Conservation (phyloP, 2,329 filamentous ascomycete genomes). For the Aspergillus novofumigatus region DNA sequence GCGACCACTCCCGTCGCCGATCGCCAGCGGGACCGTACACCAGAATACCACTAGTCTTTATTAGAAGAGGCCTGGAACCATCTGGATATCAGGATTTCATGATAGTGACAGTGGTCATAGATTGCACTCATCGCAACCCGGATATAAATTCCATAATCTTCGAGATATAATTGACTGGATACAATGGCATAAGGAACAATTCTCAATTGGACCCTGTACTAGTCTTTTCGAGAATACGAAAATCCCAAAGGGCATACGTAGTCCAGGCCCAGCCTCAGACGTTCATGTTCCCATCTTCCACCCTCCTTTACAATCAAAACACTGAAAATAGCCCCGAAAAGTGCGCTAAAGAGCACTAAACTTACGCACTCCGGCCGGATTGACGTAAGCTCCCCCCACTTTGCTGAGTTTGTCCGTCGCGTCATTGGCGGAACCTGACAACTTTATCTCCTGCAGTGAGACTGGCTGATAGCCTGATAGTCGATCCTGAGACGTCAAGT, state of each 20-base stretch:
- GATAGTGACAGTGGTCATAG: neutral
- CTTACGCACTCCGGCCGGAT: constrained; percentile 5
- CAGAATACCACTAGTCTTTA: neutral
- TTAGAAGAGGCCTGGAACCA: neutral
- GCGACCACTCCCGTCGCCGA: constrained; percentile 13
- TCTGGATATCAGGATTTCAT: neutral
- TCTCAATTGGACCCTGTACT: neutral
- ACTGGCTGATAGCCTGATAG: neutral
- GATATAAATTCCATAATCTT: neutral
- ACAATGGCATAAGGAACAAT: neutral
- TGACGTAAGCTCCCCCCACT: constrained; percentile 19
- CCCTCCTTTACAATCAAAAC: neutral
- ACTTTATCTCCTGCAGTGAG: neutral
- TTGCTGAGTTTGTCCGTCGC: neutral
- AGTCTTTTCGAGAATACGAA: neutral
- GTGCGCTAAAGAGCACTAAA: neutral
- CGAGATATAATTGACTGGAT: too few relatives aligned
- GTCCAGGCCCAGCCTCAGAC: neutral
- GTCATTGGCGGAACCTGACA: constrained; percentile 10
- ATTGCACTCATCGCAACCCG: neutral
- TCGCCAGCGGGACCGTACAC: neutral
- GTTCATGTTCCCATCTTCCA: neutral
- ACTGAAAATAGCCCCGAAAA: neutral
- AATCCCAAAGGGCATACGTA: neutral
- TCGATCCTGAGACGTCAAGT: neutral